These are phyloP conservation scores for Lactifluus rugatus DNA, from an alignment of 768 basidiomycete genomes.

Conservation along the genomic window DNA sequence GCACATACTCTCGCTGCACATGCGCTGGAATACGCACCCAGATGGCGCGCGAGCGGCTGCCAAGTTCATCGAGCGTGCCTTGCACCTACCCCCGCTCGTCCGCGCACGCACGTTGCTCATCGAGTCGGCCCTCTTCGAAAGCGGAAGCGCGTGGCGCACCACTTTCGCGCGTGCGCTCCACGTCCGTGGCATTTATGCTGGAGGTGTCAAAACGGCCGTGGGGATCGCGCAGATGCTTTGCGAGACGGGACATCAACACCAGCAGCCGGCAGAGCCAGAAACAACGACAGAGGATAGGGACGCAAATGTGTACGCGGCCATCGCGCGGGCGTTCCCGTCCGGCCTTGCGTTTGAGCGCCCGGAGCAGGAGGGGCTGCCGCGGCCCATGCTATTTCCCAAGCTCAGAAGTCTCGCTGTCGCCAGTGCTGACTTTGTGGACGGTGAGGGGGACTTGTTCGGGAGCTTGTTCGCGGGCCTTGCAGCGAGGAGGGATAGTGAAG, in stretches of 20 bases:
- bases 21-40: constrained; percentile 10
- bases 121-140: constrained; percentile 8
- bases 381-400: neutral
- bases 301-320: constrained; percentile 1
- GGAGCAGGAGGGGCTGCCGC: neutral
- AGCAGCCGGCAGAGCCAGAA: no score
- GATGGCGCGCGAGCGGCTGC: constrained; percentile 2
- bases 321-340: constrained; percentile 8
- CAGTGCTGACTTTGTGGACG: constrained; percentile 1
- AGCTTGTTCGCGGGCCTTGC: constrained; percentile 7
- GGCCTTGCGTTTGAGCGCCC: constrained; percentile 4
- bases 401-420: constrained; percentile 11
- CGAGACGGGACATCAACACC: neutral
- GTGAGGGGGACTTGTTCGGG: constrained; percentile 1
- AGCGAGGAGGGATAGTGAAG: neutral
- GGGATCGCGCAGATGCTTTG: constrained; percentile 5
- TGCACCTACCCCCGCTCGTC: constrained; percentile 10
- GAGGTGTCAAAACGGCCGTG: neutral
- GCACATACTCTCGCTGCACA: constrained; percentile 11
- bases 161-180: neutral
- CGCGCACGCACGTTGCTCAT: constrained; percentile 1
- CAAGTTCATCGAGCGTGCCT: constrained; percentile 5
- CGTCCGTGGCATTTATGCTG: constrained; percentile 6
- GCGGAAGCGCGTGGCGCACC: neutral
- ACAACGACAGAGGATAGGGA: neutral